These are phyloP conservation scores for Colletotrichum chlorophyti DNA, from an alignment of 2,329 filamentous ascomycete genomes.

Conservation along the genomic window DNA sequence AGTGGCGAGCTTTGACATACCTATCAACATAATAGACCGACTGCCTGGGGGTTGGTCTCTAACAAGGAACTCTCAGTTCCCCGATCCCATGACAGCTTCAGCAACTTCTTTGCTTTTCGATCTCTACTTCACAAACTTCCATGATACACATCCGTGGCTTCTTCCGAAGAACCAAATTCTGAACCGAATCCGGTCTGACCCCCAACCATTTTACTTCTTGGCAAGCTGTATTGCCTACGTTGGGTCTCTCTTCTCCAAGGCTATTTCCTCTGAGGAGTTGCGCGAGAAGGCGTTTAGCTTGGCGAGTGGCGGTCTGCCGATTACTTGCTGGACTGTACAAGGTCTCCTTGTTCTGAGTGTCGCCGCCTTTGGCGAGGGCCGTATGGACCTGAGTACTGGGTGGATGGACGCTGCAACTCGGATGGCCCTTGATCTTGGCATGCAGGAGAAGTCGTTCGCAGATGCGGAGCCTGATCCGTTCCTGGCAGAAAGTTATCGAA, in stretches of 20 bases:
- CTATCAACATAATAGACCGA: constrained; percentile 31
- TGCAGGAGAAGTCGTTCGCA: constrained; percentile 41
- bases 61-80: constrained; percentile 25
- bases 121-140: constrained; percentile 38
- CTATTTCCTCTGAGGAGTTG: constrained; percentile 39
- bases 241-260: constrained; percentile 43
- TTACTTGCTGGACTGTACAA: constrained; percentile 41
- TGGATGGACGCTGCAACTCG: constrained; percentile 37
- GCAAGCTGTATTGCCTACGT: constrained; percentile 43
- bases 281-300: constrained; percentile 38
- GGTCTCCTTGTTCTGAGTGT: constrained; percentile 40
- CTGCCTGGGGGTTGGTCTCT: constrained; percentile 34
- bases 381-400: constrained; percentile 35
- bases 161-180: constrained; percentile 27
- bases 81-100: constrained; percentile 21
- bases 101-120: constrained; percentile 29
- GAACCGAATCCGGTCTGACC: constrained; percentile 2
- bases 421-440: constrained; percentile 41
- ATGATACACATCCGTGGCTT: constrained; percentile 28
- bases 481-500: constrained; percentile 47
- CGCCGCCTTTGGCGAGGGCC: constrained; percentile 38
- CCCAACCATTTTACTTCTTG: constrained; percentile 34
- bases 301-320: constrained; percentile 40
- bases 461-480: constrained; percentile 41
- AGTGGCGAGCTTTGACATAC: constrained; percentile 28